Base-by-base conservation (phyloP, 169 alveolate species). In the Plasmodium reichenowi region DNA sequence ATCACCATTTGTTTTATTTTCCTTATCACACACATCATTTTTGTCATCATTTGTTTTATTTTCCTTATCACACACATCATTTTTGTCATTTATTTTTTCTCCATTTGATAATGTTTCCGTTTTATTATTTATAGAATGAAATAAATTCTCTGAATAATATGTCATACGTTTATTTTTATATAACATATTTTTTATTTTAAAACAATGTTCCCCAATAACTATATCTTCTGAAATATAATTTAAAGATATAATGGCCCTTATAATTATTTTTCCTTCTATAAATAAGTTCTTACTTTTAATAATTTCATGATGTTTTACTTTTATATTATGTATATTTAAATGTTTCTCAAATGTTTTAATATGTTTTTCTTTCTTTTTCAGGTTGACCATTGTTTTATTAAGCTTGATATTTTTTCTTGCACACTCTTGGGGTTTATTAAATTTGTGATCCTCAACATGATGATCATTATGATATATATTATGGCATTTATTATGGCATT, bases 261-360 rank as follows among this genome's bases (percentile, higher is more conserved):
- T 56, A 22, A 48, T 60, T 38, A 83, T 83, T 63, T 83, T 83
- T 17, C 91, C 91, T 48, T 83, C 91, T 12, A 83, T 45, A 72
- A 12, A 70, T 83, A 63, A 50, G 10, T 58, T 32, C 13, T 56
- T 29, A 48, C 47, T 68, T 32, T 70, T 20, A 38, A 83, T 70
- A 29, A 68, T 15, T 83, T 83, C 91, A 47, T 62, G 54, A 29
- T 83, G 91, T 24, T 70, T 83, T 68, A 83, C 58, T 62, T 83
- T 58, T 47, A 83, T 15, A 32, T 83, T 83, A 63, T 58, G 50
- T 43, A 70, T 50, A 60, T 72, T 67, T 68, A 70, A 20, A 24
- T 17, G 45, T 58, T 63, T 68, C 1, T 47, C 63, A 8, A 72
- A 38, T n/a, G 12, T 20, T 3, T 83, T 59, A 2, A 47, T 47